phyloP scores from a whole-genome alignment of 768 basidiomycete species.

The Tulasnella calospora region DNA sequence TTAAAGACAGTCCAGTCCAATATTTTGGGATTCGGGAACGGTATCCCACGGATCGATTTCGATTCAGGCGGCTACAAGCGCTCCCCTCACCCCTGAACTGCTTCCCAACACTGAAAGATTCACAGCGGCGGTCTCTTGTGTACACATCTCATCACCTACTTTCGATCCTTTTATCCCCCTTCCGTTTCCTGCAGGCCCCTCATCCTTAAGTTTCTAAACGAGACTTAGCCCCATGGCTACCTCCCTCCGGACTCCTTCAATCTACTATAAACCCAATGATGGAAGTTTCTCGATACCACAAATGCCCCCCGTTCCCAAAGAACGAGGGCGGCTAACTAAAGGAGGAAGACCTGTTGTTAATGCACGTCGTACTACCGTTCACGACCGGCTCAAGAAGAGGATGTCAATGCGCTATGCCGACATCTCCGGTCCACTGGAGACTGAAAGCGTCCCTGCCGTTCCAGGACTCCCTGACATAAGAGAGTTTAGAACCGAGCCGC shows the following conservation, averaged over 20 bases:
- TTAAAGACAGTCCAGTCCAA: neutral
- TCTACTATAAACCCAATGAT: neutral
- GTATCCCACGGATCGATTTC: neutral
- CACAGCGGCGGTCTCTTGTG: neutral
- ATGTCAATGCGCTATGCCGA: slow-evolving; percentile 93
- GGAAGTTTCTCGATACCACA: neutral
- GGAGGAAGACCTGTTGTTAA: slow-evolving; percentile 21
- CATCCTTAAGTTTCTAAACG: neutral
- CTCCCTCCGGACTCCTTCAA: neutral
- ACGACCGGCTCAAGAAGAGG: slow-evolving; percentile 95
- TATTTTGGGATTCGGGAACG: neutral
- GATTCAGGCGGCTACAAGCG: neutral
- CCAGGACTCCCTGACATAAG: slow-evolving; percentile 48
- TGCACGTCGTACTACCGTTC: slow-evolving; percentile 47
- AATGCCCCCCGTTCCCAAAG: neutral
- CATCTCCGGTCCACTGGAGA: slow-evolving; percentile 53
- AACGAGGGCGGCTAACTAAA: neutral
- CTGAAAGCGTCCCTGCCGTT: slow-evolving; percentile 49
- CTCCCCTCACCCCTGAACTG: neutral
- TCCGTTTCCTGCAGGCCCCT: neutral
- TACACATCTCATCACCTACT: too few species aligned
- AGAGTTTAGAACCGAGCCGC: slow-evolving; percentile 38
- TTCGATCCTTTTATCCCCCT: neutral
- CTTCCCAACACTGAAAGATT: neutral
- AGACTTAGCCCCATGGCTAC: neutral